Evolutionary conservation across 2,329 filamentous ascomycete genomes (phyloP), one percentile per base, ranked within the genome.

Genomic region (Aspergillus flavus): DNA sequence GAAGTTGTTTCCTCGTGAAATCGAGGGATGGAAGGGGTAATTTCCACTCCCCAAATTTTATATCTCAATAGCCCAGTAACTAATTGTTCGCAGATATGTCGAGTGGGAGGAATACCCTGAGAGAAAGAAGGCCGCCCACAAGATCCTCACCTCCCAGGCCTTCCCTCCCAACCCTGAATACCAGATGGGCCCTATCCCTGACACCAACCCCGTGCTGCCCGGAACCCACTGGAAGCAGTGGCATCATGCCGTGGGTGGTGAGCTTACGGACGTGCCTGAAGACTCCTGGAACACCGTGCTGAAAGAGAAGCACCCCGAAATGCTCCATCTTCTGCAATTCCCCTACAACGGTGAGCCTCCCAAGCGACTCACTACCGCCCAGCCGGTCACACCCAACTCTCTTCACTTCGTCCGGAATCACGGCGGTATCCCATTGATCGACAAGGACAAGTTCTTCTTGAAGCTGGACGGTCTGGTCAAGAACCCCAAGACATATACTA

Each of bases 351-450:
- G 86, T 0, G 87, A 89, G 64, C 83, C 87, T 0, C 86, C 86
- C 0, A 85, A 88, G 65, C 81, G 84, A 2, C 79, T 90, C 0
- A 82, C 88, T 0, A 82, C 83, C 0, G 82, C 82, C 19, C 81
- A 84, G 26, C 69, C 73, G 0, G 82, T 91, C 45, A 92, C 90
- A 0, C 79, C 83, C 0, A 92, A 91, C 64, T 68, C 79, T 4
- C 78, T 85, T n/a, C 85, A 88, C 67, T 92, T 91, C 66, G 86
- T 92, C 0, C 82, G 90, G 9, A 92, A 92, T 63, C 90, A 92
- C 65, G 89, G 90, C 11, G 89, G 89, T 0, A 87, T 92, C 21
- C 90, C 90, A 0, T 79, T 85, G 9, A 91, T 92, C 59, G 83
- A 90, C 10, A 77, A 82, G 1, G 80, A 85, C 0, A 79, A 83